Evolutionary conservation across 805 yeast genomes (phyloP), one percentile per base, ranked within the genome.

Genomic region (Saturnispora gosingensis): DNA sequence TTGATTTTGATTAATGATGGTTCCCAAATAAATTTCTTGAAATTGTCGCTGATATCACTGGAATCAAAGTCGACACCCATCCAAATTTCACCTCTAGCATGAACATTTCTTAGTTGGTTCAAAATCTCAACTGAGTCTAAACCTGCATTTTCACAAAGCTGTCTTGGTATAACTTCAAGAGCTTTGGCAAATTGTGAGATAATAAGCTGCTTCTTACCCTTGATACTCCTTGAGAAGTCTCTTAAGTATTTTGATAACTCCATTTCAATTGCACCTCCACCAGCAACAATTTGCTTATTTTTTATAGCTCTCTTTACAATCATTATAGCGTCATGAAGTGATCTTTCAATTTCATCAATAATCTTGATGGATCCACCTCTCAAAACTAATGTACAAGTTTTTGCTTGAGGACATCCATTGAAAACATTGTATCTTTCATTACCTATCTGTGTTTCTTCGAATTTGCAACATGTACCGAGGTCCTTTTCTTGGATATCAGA

Each of bases 231-330:
- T 24, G 97, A 82, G 63, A 83, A 79, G 60, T 88, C 96, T 63
- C 99, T 80, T 60, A 93, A 75, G 66, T 85, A 81, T 66, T 81
- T 88, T 38, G 97, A 89, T 40, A 93, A 64, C 66, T 93, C 98
- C 99, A 93, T 93, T 70, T 93, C 99, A 57, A 89, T 85, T 35
- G 99, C 99, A 57, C 99, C 99, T 58, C 99, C 99, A 56, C 99
- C 99, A 13, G 96, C 98, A 53, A 93, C 99, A 58, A 93, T 82
- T 28, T 80, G 72, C 63, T 82, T 85, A 66, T 90, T 90, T 63
- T 86, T 83, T 42, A 93, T 81, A 2, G 98, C 95, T 61, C 99
- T 79, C 71, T 90, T 91, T 45, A 91, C 98, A 67, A 93, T 90
- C 99, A 91, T 91, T 48, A 93, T 88, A 48, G 99, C 99, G 71